Conservation (phyloP, 352 stramenopile species). For the Phytophthora sp. region DNA sequence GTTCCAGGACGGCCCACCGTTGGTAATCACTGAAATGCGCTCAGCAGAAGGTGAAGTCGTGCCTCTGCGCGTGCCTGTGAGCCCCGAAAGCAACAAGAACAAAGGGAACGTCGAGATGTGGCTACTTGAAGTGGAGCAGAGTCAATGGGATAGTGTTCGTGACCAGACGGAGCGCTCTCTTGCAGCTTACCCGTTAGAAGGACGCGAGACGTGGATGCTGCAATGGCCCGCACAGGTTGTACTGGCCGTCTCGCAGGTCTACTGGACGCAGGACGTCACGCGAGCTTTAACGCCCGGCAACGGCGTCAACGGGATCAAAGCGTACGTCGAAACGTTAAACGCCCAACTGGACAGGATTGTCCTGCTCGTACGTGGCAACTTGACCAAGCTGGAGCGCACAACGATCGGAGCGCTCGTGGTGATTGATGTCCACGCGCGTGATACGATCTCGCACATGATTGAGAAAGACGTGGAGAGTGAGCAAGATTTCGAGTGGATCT, state of each 20-base stretch:
- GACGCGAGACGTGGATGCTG: conserved; percentile 91
- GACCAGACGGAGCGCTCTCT: conserved; percentile 92
- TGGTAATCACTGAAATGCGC: conserved; percentile 95
- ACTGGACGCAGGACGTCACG: conserved; percentile 95
- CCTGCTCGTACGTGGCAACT: conserved; percentile 90
- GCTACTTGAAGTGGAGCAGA: conserved; percentile 92
- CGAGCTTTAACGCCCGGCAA: conserved; percentile 73
- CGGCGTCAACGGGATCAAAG: conserved; percentile 70
- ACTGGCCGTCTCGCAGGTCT: conserved; percentile 91
- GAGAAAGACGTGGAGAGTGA: conserved; percentile 88
- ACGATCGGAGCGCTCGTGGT: conserved; percentile 93
- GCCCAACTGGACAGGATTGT: conserved; percentile 90
- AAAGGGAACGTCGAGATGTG: conserved; percentile 97
- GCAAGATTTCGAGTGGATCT: conserved; percentile 94
- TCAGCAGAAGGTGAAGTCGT: conserved; percentile 93
- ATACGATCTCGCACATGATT: conserved; percentile 94
- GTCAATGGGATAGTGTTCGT: conserved; percentile 92
- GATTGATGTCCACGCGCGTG: conserved; percentile 93
- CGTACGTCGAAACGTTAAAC: conserved; percentile 88
- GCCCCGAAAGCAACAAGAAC: conserved; percentile 92
- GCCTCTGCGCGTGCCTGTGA: conserved; percentile 79
- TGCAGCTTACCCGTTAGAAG: conserved; percentile 77
- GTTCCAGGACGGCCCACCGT: conserved; percentile 78
- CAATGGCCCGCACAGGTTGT: conserved; percentile 95
- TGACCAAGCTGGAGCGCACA: conserved; percentile 92